These are phyloP conservation scores for Neurospora terricola DNA, from an alignment of 495 filamentous ascomycete species.

Conservation along the genomic window DNA sequence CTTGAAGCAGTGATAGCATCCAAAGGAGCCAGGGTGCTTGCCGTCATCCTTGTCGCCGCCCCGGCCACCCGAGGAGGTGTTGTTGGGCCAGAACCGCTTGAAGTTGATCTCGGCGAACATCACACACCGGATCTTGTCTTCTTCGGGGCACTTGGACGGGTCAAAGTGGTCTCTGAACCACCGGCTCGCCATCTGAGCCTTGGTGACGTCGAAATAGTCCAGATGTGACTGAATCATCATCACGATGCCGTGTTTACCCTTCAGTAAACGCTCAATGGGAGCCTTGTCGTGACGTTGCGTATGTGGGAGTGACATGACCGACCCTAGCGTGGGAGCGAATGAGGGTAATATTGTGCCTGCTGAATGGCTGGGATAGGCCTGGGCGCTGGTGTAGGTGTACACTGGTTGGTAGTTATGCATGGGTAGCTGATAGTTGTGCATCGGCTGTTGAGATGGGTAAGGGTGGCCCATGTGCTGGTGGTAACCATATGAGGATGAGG, in stretches of 20 bases:
- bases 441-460: neutral
- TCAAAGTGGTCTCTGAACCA: slow-evolving; percentile 13
- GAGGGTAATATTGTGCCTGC: neutral
- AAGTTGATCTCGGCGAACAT: slow-evolving; percentile 14
- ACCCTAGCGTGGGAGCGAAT: neutral
- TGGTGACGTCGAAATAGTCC: slow-evolving; percentile 9
- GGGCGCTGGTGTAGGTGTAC: neutral
- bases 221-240: slow-evolving; percentile 5
- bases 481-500: slow-evolving; percentile 7
- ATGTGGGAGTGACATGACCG: neutral
- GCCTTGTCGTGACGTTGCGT: neutral
- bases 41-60: neutral
- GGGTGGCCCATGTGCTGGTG: neutral
- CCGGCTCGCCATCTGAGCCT: neutral
- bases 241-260: neutral
- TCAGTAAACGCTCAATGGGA: neutral
- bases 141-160: slow-evolving; percentile 1
- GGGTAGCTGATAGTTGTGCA: slow-evolving; percentile 7
- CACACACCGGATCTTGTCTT: slow-evolving; percentile 9
- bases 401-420: slow-evolving; percentile 5
- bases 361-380: neutral
- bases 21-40: slow-evolving; percentile 9
- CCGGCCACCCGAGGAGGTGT: neutral
- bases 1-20: slow-evolving; percentile 21
- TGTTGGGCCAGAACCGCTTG: slow-evolving; percentile 9